A percentile compares a stretch with the other conserved stretches of the same genome.
Evolutionary conservation across 129 eudicot species (phyloP).

Genomic region (Chrysanthemum lavandulifolium): DNA sequence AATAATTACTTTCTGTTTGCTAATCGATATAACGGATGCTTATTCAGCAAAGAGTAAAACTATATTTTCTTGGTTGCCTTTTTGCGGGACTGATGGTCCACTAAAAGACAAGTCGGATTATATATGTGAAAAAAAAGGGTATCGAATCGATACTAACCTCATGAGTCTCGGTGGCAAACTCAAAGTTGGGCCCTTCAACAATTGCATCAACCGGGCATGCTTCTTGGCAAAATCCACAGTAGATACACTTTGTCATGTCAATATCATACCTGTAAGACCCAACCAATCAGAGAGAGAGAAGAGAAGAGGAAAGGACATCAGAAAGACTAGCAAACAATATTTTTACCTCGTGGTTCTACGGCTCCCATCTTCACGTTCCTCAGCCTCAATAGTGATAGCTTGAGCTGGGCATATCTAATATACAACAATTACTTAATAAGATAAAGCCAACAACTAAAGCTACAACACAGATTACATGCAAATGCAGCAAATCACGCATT

Average conservation of each 20-base stretch:
- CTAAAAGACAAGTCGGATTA: neutral
- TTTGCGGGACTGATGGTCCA: neutral
- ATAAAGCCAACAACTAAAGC: neutral
- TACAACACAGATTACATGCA: neutral
- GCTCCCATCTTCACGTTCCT: constrained; percentile 99
- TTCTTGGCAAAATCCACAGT: constrained; percentile 99
- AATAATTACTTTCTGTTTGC: no score
- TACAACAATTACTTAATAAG: constrained; percentile 2
- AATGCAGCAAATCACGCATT: neutral
- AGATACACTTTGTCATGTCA: constrained; percentile 98
- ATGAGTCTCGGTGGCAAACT: constrained; percentile 96
- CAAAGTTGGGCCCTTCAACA: constrained; percentile 99
- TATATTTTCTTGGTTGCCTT: neutral
- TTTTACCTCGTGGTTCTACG: constrained; percentile 92
- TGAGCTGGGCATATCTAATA: constrained; percentile 96
- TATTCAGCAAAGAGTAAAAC: neutral
- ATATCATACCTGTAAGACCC: constrained; percentile 73
- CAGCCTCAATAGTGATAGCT: constrained; percentile 98
- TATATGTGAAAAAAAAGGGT: neutral
- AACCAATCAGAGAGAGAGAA: constrained; percentile 13
- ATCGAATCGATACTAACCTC: constrained; percentile 68
- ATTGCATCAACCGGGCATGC: constrained; percentile 99
- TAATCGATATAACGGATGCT: no score
- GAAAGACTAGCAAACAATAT: constrained; percentile 9
- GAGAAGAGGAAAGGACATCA: constrained; percentile 5